phyloP scores from a whole-genome alignment of 176 grass and related monocot genomes.

The Puya raimondii region DNA sequence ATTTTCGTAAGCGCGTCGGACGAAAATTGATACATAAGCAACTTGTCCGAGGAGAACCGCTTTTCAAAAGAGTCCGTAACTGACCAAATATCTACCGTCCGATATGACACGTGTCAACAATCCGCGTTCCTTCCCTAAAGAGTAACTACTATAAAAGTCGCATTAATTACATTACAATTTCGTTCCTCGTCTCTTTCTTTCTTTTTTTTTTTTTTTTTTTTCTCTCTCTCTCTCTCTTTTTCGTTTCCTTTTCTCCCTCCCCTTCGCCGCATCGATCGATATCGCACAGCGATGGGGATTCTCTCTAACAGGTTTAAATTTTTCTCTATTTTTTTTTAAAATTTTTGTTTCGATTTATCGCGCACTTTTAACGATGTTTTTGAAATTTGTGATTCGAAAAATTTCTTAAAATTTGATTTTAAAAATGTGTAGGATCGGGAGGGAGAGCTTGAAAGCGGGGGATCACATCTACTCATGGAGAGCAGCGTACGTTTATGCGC shows the following conservation, averaged over 20 bases:
- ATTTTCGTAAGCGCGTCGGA: no score
- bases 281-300: slow-evolving; percentile 8
- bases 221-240: not conserved
- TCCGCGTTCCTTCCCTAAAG: no score
- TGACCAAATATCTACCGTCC: no score
- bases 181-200: no score
- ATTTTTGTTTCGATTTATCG: not conserved
- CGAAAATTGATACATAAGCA: no score
- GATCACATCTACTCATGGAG: slow-evolving; percentile 86
- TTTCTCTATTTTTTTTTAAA: not conserved
- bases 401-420: not conserved
- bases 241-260: not conserved
- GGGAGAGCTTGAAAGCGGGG: slow-evolving; percentile 56
- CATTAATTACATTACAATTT: no score
- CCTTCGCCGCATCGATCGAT: not conserved
- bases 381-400: not conserved
- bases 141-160: no score
- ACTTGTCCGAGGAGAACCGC: no score
- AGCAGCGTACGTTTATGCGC: slow-evolving; percentile 58
- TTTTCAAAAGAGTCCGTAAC: no score
- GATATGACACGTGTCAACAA: no score
- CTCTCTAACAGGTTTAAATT: slow-evolving; percentile 20
- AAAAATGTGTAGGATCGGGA: slow-evolving; percentile 34
- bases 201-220: not conserved
- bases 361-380: no score